phyloP scores from a whole-genome alignment of 306 rosid species.

The Pyrus betulifolia region DNA sequence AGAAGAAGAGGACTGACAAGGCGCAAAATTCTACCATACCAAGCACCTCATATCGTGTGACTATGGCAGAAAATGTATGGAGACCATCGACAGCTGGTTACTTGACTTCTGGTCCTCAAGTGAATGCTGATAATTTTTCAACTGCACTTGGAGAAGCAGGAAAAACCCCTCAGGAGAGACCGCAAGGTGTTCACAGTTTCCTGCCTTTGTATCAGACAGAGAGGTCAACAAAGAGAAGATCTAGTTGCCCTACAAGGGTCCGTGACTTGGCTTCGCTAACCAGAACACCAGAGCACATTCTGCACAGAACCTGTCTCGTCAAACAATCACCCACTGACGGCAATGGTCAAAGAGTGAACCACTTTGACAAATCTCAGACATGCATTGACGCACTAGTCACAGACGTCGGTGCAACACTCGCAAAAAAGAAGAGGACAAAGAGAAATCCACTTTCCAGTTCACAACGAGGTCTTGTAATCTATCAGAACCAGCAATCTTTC shows the following conservation, averaged over 20 bases:
- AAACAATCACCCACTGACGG: conserved; percentile 11
- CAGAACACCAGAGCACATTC: conserved; percentile 19
- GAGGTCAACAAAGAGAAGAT: conserved; percentile 37
- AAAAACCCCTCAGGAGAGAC: background rate
- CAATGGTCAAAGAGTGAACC: conserved; percentile 18
- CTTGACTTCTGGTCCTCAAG: background rate
- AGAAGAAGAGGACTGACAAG: conserved; percentile 24
- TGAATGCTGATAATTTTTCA: background rate
- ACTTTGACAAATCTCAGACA: conserved; percentile 20
- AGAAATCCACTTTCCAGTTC: conserved; percentile 30
- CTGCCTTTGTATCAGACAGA: conserved; percentile 9
- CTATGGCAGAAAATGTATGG: conserved; percentile 4
- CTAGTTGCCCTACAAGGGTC: conserved; percentile 35
- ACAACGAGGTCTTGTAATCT: conserved; percentile 22
- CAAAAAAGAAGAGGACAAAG: conserved; percentile 49
- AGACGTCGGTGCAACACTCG: conserved; percentile 21
- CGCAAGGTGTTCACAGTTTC: conserved; percentile 11
- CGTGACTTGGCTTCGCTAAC: conserved; percentile 29
- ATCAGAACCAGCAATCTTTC: conserved; percentile 21
- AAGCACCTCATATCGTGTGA: conserved; percentile 7
- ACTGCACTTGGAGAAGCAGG: background rate
- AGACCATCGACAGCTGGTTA: background rate
- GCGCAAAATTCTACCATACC: conserved; percentile 1
- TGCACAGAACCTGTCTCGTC: conserved; percentile 16
- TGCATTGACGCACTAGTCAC: conserved; percentile 38